These are phyloP conservation scores for Carex arenaria DNA, from an alignment of 202 grass and related monocot species.

Conservation along the genomic window DNA sequence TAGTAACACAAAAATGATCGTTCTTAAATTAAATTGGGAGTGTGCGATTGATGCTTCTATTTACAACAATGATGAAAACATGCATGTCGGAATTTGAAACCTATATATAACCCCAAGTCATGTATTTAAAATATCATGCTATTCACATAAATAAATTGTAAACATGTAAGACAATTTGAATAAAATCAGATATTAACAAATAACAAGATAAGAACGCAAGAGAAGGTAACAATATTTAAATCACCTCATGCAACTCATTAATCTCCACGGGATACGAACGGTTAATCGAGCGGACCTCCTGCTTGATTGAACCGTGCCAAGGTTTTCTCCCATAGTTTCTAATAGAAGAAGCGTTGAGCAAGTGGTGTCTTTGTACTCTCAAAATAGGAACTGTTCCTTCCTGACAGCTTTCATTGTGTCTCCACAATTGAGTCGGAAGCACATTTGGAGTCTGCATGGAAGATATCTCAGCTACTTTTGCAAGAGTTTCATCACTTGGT, in stretches of 20 bases:
- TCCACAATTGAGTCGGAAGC: constrained; percentile 32
- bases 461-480: constrained; percentile 35
- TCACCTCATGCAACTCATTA: constrained; percentile 13
- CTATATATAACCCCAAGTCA: no score
- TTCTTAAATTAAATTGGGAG: no score
- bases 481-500: constrained; percentile 20
- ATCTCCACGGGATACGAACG: neutral
- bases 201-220: neutral
- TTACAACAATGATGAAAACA: no score
- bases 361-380: constrained; percentile 29
- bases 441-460: neutral
- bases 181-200: no score
- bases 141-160: no score
- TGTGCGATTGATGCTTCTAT: no score
- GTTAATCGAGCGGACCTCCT: neutral
- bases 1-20: no score
- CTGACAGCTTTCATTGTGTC: constrained; percentile 55
- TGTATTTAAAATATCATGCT: no score
- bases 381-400: constrained; percentile 52
- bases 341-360: constrained; percentile 23
- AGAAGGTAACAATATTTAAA: no score
- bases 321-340: constrained; percentile 22
- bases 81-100: no score
- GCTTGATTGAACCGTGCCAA: constrained; percentile 7
- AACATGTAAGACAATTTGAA: no score